phyloP scores from a whole-genome alignment of 2,329 filamentous ascomycete species.

The Botrytis porri region DNA sequence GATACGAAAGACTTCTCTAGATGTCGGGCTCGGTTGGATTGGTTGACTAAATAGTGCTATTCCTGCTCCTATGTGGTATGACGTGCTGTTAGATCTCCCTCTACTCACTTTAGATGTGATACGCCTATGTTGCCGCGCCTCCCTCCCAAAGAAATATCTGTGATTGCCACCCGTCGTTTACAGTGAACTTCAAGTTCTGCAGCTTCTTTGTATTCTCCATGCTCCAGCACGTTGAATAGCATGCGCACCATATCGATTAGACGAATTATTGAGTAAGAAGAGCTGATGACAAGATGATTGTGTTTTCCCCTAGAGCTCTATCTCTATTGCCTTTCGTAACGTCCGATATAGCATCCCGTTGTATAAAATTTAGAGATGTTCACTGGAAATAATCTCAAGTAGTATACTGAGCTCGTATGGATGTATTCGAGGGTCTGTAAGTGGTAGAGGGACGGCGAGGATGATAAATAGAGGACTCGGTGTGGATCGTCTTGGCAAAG shows the following conservation, averaged over 20 bases:
- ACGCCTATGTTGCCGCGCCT: accelerated
- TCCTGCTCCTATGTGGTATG: not conserved
- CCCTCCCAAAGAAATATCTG: accelerated
- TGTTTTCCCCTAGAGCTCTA: not conserved
- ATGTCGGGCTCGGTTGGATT: too few species aligned
- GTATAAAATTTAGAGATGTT: not conserved
- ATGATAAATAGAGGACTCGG: not conserved
- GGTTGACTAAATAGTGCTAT: too few species aligned
- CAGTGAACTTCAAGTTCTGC: not conserved
- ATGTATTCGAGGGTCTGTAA: not conserved
- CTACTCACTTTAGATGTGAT: not conserved
- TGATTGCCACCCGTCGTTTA: not conserved
- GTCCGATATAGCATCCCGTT: too few species aligned
- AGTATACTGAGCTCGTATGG: not conserved
- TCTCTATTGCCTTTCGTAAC: not conserved
- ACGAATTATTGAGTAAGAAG: not conserved
- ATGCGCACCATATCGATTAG: not conserved
- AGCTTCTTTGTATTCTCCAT: not conserved
- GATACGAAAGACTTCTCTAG: not conserved
- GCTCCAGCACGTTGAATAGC: not conserved
- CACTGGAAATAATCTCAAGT: not conserved
- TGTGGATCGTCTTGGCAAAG: too few species aligned
- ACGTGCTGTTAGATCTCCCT: not conserved
- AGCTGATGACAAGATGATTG: not conserved
- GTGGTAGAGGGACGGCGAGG: not conserved